Conservation (phyloP, 345 rosid species). For the Populus alba region DNA sequence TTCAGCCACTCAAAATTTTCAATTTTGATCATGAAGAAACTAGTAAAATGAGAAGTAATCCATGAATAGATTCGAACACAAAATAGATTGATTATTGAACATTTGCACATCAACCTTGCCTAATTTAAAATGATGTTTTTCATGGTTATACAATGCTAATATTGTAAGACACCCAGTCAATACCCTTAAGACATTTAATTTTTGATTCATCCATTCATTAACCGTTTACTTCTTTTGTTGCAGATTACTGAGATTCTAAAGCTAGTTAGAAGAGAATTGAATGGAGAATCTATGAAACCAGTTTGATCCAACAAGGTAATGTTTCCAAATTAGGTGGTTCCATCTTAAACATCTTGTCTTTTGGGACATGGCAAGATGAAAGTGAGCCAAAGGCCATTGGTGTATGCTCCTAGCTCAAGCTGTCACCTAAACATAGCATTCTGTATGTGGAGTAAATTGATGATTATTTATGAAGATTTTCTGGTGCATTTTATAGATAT, state of each 20-base stretch:
- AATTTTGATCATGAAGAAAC: neutral
- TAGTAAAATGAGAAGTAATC: neutral
- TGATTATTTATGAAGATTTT: neutral
- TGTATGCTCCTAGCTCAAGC: neutral
- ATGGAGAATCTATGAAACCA: conserved; percentile 49
- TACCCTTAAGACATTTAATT: neutral
- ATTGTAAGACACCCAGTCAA: neutral
- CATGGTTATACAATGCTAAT: neutral
- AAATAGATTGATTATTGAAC: neutral
- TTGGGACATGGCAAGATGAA: neutral
- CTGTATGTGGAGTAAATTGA: neutral
- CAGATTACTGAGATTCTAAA: conserved; percentile 84
- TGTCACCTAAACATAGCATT: neutral
- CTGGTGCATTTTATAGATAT: neutral
- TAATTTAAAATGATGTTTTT: neutral
- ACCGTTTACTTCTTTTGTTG: conserved; percentile 15
- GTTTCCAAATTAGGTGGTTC: neutral
- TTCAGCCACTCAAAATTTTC: neutral
- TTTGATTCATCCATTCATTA: neutral
- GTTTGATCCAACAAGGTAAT: conserved; percentile 35
- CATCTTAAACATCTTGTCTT: neutral
- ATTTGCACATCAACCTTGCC: neutral
- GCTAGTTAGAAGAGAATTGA: conserved; percentile 77
- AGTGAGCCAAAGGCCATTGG: neutral
- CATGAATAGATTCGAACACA: neutral